Evolutionary conservation across 768 basidiomycete species (phyloP), one percentile per base, ranked within the genome.

Genomic region (Mycena rosella): DNA sequence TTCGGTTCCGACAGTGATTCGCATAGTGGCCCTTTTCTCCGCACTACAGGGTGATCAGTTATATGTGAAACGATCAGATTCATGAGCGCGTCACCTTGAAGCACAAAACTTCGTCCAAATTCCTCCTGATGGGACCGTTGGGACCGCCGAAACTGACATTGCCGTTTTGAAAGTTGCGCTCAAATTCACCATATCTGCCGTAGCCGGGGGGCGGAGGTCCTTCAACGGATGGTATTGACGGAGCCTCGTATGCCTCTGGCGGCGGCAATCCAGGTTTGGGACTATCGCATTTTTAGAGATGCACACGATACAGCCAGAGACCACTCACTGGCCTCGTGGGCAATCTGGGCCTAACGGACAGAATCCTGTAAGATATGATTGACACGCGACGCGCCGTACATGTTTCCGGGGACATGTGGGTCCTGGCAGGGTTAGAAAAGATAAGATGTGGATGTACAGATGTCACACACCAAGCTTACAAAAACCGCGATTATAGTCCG

Each of bases 1-100:
- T 96, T 62, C 93, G 83, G 77, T 96, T 96, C 45, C 91, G 88
- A 79, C 96, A 98, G 73, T 94, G 90, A 76, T 98, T 97, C 22
- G 96, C 96, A 75, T 97, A 97, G 76, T 99, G 97, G 1, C 97
- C 97, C 72, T 92, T 91, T 78, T 95, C 91, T 40, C 94, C 94
- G 74, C 96, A 98, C 91, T 95, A 68, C 7, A 71, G 63, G 55
- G 61, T 34, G 40, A 32, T 48, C 44, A 60, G 45, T 45, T 22
- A 7, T n/a, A 5, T 57, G 42, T 22, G 51, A 52, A 54, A 15
- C 10, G 57, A 59, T 48, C 8, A 55, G 53, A 63, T 48, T n/a
- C 24, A 15, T 48, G 26, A 15, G 45, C 4, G 51, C 7, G 11
- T 64, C 76, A 90, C 92, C 87, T 94, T 96, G 84, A 95, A 95